Evolutionary conservation across 768 basidiomycete genomes (phyloP), one percentile per base, ranked within the genome.

Genomic region (Boletus pseudo-olivaceus): DNA sequence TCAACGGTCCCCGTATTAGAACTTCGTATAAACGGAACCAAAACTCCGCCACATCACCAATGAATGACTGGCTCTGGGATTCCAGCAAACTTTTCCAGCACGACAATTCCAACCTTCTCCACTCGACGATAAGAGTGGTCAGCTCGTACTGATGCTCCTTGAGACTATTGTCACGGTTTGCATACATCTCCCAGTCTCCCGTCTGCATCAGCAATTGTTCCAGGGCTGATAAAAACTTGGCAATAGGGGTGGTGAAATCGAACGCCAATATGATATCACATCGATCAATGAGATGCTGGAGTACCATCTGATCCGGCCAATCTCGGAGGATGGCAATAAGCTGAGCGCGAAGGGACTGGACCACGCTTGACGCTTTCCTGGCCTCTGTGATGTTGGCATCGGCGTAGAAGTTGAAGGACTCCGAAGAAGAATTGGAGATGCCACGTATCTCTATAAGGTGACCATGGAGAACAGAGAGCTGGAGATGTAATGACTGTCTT

Each of bases 281-380:
- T 32, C 87, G 85, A 52, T 80, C 80, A 34, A 76, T 75, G 34
- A 99, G 78, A 67, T 96, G 86, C 29, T 88, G 89, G n/a, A 97
- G 77, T 9, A 98, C 91, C 88, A 95, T 93, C 68, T 99, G 97
- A 58, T 98, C 96, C 0, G 97, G 96, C 94, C 93, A 99, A 60
- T 93, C 87, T 56, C 76, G 72, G 26, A 87, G 77, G 19, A 97
- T 76, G 3, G 34, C 54, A 14, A 73, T 61, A 29, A 98, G 75
- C 2, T 85, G 82, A 4, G 53, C 53, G 43, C 75, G 75, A 19
- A 96, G 76, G 5, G 74, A 62, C 5, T 64, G 60, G 9, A 96
- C 66, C 14, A 87, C 66, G 0, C 64, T 66, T 4, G 81, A 72
- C 0, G 79, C 86, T 66, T 82, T 90, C 54, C 75, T 81, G 34